These are phyloP conservation scores for Claviceps monticola DNA, from an alignment of 2,329 filamentous ascomycete species.

Conservation along the genomic window DNA sequence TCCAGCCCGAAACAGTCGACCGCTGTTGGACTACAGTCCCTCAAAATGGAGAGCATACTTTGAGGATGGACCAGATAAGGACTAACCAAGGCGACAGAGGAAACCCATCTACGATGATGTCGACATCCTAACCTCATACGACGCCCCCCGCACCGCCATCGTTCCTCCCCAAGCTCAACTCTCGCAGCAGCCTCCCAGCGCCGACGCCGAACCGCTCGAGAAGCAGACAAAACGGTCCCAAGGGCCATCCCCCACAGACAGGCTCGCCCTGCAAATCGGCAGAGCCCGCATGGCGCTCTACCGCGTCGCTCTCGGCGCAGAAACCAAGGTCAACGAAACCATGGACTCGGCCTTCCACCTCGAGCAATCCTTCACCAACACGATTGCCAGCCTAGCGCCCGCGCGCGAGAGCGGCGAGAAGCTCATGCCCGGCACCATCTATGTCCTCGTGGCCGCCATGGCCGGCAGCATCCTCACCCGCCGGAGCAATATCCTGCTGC, in stretches of 20 bases:
- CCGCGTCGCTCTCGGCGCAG: constrained; percentile 55
- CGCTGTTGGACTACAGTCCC: background rate
- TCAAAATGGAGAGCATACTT: too few species aligned
- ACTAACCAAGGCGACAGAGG: constrained; percentile 17
- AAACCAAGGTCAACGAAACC: constrained; percentile 70
- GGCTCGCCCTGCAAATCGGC: constrained; percentile 71
- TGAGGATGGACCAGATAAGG: too few species aligned
- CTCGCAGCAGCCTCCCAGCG: constrained; percentile 8
- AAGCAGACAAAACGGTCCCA: constrained; percentile 11
- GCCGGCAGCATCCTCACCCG: constrained; percentile 82
- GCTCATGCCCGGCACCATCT: constrained; percentile 78
- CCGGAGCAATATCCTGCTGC: constrained; percentile 73
- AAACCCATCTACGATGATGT: constrained; percentile 74
- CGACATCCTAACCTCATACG: constrained; percentile 26
- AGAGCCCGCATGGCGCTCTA: constrained; percentile 70
- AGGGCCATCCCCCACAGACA: constrained; percentile 72
- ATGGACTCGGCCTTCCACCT: constrained; percentile 72
- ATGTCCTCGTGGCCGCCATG: constrained; percentile 90
- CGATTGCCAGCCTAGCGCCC: constrained; percentile 77
- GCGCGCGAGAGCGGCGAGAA: constrained; percentile 74
- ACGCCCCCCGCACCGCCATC: constrained; percentile 16
- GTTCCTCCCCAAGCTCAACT: constrained; percentile 10
- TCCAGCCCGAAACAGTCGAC: too few species aligned
- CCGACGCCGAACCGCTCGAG: constrained; percentile 21
- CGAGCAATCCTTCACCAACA: constrained; percentile 81